Evolutionary conservation across 257 asterid genomes (phyloP).

Genomic region (Solanum bulbocastanum): DNA sequence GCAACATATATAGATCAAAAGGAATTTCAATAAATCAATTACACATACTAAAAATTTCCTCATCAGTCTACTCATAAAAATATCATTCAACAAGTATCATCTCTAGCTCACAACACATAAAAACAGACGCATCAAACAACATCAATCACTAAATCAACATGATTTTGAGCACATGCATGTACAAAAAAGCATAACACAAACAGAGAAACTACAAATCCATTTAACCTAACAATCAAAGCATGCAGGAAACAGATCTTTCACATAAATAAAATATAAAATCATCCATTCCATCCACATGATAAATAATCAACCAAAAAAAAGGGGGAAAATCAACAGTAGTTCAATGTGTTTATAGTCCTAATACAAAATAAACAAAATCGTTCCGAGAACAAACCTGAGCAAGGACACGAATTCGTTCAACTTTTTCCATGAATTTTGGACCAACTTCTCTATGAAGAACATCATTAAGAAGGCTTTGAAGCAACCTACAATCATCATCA

Average conservation of each 20-base stretch:
- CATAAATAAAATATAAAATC: not conserved
- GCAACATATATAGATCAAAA: not conserved
- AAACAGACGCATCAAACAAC: not conserved
- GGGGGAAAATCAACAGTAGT: not conserved
- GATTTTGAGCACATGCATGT: not conserved
- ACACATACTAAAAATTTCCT: not conserved
- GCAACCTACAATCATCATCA: constrained; percentile 82
- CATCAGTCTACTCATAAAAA: not conserved
- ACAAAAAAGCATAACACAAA: not conserved
- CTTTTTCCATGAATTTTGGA: constrained; percentile 60
- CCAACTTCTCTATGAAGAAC: constrained; percentile 86
- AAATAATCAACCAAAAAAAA: not conserved
- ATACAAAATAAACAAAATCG: not conserved
- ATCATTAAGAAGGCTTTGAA: constrained; percentile 74
- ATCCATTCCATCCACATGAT: not conserved
- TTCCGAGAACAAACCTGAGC: constrained; percentile 50
- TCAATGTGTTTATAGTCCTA: not conserved
- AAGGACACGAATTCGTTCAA: constrained; percentile 67
- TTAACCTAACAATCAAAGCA: not conserved
- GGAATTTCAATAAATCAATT: not conserved
- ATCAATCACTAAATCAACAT: not conserved
- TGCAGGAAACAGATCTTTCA: constrained; percentile 1
- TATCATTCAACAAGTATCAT: not conserved
- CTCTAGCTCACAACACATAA: not conserved
- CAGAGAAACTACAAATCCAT: not conserved